A percentile compares a stretch with the other conserved stretches of the same genome.
Conservation (phyloP, 2,329 filamentous ascomycete genomes). For the Akanthomyces muscarius region DNA sequence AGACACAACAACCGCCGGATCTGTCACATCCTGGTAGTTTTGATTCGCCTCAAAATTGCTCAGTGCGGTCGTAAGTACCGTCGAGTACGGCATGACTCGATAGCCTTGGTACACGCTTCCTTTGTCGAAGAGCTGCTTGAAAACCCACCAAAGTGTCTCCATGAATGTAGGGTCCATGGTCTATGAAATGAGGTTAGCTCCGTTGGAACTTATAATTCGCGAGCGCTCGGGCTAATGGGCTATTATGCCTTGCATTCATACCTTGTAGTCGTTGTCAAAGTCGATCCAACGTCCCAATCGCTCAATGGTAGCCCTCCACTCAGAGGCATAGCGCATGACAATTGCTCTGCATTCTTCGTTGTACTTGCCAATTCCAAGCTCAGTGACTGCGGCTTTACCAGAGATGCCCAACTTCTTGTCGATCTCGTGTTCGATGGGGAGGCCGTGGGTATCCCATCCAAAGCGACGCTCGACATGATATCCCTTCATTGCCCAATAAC, state of each 20-base stretch:
- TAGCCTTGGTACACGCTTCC: conserved; percentile 85
- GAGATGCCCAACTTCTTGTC: conserved; percentile 93
- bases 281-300: conserved; percentile 93
- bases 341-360: conserved; percentile 89
- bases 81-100: conserved; percentile 93
- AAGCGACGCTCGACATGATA: conserved; percentile 89
- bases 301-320: conserved; percentile 87
- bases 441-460: conserved; percentile 90
- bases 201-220: not conserved
- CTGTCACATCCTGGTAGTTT: conserved; percentile 90
- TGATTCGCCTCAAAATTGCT: conserved; percentile 93
- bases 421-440: conserved; percentile 95
- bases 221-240: not conserved
- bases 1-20: conserved; percentile 82
- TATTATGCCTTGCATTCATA: conserved; percentile 29
- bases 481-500: conserved; percentile 98
- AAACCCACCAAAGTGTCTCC: conserved; percentile 96
- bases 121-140: conserved; percentile 90
- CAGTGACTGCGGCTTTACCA: conserved; percentile 78
- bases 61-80: conserved; percentile 79
- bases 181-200: conserved; percentile 34
- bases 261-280: conserved; percentile 97
- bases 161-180: conserved; percentile 95
- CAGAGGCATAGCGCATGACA: conserved; percentile 82
- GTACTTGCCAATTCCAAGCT: conserved; percentile 83